Evolutionary conservation across 1,284 basidiomycete genomes (phyloP), one percentile per base, ranked within the genome.

Genomic region (Rhodotorula glutinis): DNA sequence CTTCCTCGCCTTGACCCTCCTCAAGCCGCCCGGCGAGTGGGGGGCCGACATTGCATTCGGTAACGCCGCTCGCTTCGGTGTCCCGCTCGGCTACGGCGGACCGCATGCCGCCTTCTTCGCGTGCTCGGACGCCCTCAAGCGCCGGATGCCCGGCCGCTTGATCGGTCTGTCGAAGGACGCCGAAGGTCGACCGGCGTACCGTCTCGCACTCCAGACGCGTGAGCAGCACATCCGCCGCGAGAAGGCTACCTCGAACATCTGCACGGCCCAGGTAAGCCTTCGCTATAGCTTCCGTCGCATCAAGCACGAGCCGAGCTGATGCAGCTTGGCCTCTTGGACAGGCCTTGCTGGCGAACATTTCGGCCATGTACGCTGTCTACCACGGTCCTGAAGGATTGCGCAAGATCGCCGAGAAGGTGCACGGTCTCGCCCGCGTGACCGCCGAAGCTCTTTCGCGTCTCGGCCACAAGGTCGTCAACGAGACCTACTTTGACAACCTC

Each of bases 21-120:
- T 98, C 75, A 92, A 91, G 77, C 92, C 95, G 30, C 95, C 95
- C 17, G 95, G 95, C 65, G 95, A 98, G 82, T 98, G 95, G 92
- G 95, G 95, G 57, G 94, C 93, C 44, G 95, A 98, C 79, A 88
- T 98, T 72, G 94, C 93, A 4, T 83, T 95, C 61, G 95, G 95
- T 52, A 98, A 95, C 79, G 91, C 92, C 46, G 94, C 90, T 53
- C 87, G 95, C 52, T 98, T 98, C 76, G 95, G 95, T 65, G 80
- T 80, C 7, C 78, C 79, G n/a, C 77, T 79, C 40, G 80, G 79
- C 38, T 79, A 76, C 67, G 80, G 80, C 56, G 80, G 80, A 29
- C 80, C 80, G 11, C 79, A 80, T 66, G 75, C 75, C 44, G 76
- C 75, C 27, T 98, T 98, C 85, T 98, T 98, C 78, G 90, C 95